These are phyloP conservation scores for Anethum foeniculum DNA, from an alignment of 140 eudicot genomes.

Conservation along the genomic window DNA sequence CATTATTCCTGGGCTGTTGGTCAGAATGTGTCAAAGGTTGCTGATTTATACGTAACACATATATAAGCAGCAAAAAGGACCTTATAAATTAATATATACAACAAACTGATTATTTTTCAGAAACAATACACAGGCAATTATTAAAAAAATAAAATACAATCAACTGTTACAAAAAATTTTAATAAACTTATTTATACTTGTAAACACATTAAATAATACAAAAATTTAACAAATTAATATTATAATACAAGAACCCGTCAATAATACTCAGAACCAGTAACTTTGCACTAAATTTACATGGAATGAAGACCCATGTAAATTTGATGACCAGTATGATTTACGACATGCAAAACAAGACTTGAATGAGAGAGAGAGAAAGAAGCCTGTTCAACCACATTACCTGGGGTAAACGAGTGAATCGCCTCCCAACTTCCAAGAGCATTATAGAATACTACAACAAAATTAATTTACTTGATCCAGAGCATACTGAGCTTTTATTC, in stretches of 20 bases:
- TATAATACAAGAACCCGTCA: background rate
- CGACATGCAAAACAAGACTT: background rate
- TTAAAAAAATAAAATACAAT: background rate
- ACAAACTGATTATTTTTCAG: background rate
- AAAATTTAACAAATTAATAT: background rate
- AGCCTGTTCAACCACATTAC: background rate
- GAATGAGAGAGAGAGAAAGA: background rate
- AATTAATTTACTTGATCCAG: background rate
- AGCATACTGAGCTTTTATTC: background rate
- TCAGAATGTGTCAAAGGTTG: constrained; percentile 1
- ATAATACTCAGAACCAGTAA: background rate
- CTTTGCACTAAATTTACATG: background rate
- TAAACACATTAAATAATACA: background rate
- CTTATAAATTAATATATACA: background rate
- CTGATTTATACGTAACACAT: background rate
- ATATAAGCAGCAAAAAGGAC: background rate
- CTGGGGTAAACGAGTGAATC: background rate
- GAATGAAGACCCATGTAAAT: background rate
- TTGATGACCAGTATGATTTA: background rate
- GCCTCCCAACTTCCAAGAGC: background rate
- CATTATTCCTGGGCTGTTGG: constrained; percentile 45
- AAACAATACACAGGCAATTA: background rate
- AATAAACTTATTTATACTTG: background rate
- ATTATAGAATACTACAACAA: background rate
- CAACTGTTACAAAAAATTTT: background rate